Conservation (phyloP, 2,329 filamentous ascomycete species). For the Didymella arachidicola region DNA sequence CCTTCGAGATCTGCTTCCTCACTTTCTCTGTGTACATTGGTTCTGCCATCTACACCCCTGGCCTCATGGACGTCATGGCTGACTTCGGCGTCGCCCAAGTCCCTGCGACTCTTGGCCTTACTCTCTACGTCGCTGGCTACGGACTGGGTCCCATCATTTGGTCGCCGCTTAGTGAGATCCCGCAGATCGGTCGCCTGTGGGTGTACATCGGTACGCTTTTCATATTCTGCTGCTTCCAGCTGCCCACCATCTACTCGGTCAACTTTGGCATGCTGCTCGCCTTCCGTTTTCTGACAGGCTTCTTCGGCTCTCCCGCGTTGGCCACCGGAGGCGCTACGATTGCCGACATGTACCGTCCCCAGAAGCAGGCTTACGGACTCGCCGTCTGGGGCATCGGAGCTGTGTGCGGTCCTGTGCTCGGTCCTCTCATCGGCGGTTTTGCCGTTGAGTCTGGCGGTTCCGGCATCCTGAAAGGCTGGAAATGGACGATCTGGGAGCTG, state of each 20-base stretch:
- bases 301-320: slow-evolving; percentile 57
- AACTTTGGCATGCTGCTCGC: slow-evolving; percentile 62
- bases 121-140: slow-evolving; percentile 42
- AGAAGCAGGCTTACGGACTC: slow-evolving; percentile 52
- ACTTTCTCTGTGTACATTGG: slow-evolving; percentile 63
- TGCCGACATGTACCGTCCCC: slow-evolving; percentile 54
- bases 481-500: slow-evolving; percentile 55
- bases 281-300: slow-evolving; percentile 60
- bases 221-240: slow-evolving; percentile 58
- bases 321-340: slow-evolving; percentile 58
- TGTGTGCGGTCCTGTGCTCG: slow-evolving; percentile 54
- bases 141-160: slow-evolving; percentile 46
- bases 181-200: slow-evolving; percentile 56
- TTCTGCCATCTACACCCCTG: slow-evolving; percentile 59
- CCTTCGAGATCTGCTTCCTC: slow-evolving; percentile 57
- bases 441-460: slow-evolving; percentile 38
- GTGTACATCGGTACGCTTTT: slow-evolving; percentile 38
- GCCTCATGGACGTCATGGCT: slow-evolving; percentile 56
- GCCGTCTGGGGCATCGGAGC: slow-evolving; percentile 53
- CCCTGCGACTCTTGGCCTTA: slow-evolving; percentile 57
- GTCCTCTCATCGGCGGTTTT: slow-evolving; percentile 55
- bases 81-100: slow-evolving; percentile 62
- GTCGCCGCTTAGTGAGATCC: slow-evolving; percentile 59
- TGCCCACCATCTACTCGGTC: slow-evolving; percentile 55
- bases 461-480: slow-evolving; percentile 46